These are phyloP conservation scores for Hirschioporus abietinus DNA, from an alignment of 768 basidiomycete species.

Conservation along the genomic window DNA sequence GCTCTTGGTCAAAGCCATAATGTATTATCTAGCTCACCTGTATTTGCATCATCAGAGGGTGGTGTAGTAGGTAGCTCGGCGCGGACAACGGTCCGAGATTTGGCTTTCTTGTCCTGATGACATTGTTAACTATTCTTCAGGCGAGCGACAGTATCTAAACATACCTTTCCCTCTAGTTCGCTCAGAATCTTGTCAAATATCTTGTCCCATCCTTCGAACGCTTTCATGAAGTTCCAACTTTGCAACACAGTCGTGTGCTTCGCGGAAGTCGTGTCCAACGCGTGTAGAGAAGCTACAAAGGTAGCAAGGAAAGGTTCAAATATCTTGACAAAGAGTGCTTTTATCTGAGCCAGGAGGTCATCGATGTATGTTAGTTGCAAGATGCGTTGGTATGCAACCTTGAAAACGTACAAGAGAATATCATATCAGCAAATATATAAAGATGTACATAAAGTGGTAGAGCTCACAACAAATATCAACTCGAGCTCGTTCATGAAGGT, in stretches of 20 bases:
- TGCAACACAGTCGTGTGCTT: constrained; percentile 28
- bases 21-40: constrained; percentile 35
- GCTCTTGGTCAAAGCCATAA: background rate
- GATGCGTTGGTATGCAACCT: constrained; percentile 97
- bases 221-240: constrained; percentile 64
- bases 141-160: constrained; percentile 39
- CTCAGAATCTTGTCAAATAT: constrained; percentile 73
- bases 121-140: constrained; percentile 5
- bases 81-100: constrained; percentile 52
- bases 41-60: constrained; percentile 57
- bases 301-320: constrained; percentile 80
- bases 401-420: constrained; percentile 10
- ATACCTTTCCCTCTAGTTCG: constrained; percentile 69
- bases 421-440: constrained; percentile 5
- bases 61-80: constrained; percentile 30
- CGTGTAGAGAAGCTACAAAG: constrained; percentile 80
- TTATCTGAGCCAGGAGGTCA: constrained; percentile 75
- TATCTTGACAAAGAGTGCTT: constrained; percentile 79
- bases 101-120: constrained; percentile 48
- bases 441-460: background rate
- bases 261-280: constrained; percentile 41
- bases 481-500: constrained; percentile 93
- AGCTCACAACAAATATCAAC: constrained; percentile 89
- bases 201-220: constrained; percentile 76
- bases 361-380: constrained; percentile 93